Percentiles rank a stretch among this genome's conserved stretches.
Evolutionary conservation across 192 early-diverging fungal genomes (phyloP).

Genomic region (Mortierella antarctica): DNA sequence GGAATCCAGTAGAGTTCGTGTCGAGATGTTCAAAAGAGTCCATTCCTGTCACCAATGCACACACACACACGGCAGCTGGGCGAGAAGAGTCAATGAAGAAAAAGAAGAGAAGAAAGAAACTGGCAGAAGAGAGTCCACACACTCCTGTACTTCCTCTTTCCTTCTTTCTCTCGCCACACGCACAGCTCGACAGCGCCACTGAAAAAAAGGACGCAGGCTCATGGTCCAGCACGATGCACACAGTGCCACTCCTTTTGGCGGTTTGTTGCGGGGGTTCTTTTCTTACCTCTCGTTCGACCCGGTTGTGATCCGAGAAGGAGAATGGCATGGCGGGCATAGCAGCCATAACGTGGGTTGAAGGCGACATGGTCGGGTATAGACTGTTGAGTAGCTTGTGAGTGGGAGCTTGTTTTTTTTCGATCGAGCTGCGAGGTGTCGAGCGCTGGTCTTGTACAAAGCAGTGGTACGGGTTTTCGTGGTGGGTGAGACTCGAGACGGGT

Average conservation of each 20-base stretch:
- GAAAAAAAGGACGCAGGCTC: slow-evolving; percentile 1
- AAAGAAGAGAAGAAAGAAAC: neutral
- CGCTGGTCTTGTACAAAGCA: neutral
- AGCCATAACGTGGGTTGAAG: slow-evolving; percentile 30
- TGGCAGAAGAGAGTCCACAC: neutral
- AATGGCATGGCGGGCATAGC: slow-evolving; percentile 23
- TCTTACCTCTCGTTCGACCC: slow-evolving; percentile 44
- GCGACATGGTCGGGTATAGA: slow-evolving; percentile 16
- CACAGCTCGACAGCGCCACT: slow-evolving; percentile 1
- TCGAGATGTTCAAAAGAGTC: neutral
- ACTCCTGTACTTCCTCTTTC: neutral
- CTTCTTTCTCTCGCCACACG: neutral
- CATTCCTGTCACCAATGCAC: slow-evolving; percentile 1
- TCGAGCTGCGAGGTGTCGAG: too few species aligned
- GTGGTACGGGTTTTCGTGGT: neutral
- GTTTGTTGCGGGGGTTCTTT: neutral
- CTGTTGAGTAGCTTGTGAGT: too few species aligned
- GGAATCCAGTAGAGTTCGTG: neutral
- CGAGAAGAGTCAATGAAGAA: neutral
- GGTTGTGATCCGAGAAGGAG: slow-evolving; percentile 20
- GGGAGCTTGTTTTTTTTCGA: neutral
- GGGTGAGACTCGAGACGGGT: neutral
- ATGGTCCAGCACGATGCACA: neutral
- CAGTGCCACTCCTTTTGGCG: neutral
- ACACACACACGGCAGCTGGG: neutral